Evolutionary conservation across 805 yeast genomes (phyloP).

Genomic region (Jamesozyma hellenica): DNA sequence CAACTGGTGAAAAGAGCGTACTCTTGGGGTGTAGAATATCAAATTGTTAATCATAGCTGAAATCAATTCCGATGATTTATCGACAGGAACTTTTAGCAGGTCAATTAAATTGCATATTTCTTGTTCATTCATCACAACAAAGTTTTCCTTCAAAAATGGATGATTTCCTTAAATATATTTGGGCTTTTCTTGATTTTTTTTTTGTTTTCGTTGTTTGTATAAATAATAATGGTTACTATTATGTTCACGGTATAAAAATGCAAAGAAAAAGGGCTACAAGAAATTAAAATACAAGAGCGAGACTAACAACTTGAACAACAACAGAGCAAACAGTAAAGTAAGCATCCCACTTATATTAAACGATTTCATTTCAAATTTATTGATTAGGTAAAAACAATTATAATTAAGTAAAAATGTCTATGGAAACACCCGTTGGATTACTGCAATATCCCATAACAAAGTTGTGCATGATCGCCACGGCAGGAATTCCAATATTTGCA

Average conservation of each 20-base stretch:
- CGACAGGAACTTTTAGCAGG: slow-evolving; percentile 1
- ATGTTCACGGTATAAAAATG: too few relatives aligned
- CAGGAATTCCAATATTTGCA: slow-evolving; percentile 20
- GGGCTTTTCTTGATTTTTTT: too few relatives aligned
- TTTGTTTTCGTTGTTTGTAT: too few relatives aligned
- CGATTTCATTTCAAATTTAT: too few relatives aligned
- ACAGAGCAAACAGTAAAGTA: background rate
- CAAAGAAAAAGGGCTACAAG: too few relatives aligned
- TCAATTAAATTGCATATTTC: slow-evolving; percentile 3
- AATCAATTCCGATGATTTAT: background rate
- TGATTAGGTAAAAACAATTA: too few relatives aligned
- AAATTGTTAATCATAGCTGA: slow-evolving; percentile 17
- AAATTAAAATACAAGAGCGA: too few relatives aligned
- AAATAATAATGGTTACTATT: too few relatives aligned
- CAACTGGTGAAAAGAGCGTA: slow-evolving; percentile 8
- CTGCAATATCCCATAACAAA: slow-evolving; percentile 23
- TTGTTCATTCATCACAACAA: background rate
- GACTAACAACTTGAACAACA: too few relatives aligned
- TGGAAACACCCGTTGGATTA: slow-evolving; percentile 12
- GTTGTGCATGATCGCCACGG: slow-evolving; percentile 19
- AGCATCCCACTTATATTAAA: too few relatives aligned
- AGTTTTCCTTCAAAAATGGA: too few relatives aligned
- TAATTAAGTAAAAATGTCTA: slow-evolving; percentile 12
- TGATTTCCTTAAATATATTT: too few relatives aligned
- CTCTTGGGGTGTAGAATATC: slow-evolving; percentile 22